Evolutionary conservation across 192 early-diverging fungal species (phyloP).

Genomic region (Coemansia furcata): DNA sequence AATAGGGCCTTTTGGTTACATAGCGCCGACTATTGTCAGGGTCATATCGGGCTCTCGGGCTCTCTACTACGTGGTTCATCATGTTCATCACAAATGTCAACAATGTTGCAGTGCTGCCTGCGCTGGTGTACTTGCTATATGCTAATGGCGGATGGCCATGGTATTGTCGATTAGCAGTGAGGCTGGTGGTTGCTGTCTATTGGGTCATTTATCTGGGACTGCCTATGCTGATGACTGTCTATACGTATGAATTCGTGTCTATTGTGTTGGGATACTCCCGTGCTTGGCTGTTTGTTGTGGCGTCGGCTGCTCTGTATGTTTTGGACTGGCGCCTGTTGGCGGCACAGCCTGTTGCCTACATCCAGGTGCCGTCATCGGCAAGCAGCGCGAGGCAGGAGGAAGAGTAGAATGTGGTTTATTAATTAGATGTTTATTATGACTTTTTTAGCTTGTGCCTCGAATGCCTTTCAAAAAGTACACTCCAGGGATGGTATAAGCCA

Average conservation of each 20-base stretch:
- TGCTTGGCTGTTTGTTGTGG: conserved; percentile 36
- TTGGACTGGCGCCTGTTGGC: conserved; percentile 28
- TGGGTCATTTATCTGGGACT: conserved; percentile 26
- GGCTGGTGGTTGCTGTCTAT: conserved; percentile 18
- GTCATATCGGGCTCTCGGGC: too few relatives aligned
- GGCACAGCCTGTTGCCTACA: not conserved
- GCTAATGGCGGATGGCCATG: conserved; percentile 10
- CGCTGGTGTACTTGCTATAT: conserved; percentile 25
- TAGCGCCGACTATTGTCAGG: too few relatives aligned
- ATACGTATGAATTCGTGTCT: conserved; percentile 38
- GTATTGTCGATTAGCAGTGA: conserved; percentile 20
- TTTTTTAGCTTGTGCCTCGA: too few relatives aligned
- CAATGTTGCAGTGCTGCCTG: conserved; percentile 30
- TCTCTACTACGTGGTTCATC: too few relatives aligned
- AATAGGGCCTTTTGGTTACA: too few relatives aligned
- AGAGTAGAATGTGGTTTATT: too few relatives aligned
- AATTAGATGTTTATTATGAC: not conserved
- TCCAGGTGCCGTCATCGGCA: not conserved
- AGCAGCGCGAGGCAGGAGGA: not conserved
- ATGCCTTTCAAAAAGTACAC: too few relatives aligned
- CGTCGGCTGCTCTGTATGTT: conserved; percentile 28
- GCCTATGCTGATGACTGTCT: conserved; percentile 29
- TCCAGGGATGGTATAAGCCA: too few relatives aligned
- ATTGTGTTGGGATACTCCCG: conserved; percentile 32
- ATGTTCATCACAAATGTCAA: too few relatives aligned